A percentile compares a stretch with the other conserved stretches of the same genome.
phyloP scores from a whole-genome alignment of 2,329 filamentous ascomycete species.

The Sarocladium oryzae region DNA sequence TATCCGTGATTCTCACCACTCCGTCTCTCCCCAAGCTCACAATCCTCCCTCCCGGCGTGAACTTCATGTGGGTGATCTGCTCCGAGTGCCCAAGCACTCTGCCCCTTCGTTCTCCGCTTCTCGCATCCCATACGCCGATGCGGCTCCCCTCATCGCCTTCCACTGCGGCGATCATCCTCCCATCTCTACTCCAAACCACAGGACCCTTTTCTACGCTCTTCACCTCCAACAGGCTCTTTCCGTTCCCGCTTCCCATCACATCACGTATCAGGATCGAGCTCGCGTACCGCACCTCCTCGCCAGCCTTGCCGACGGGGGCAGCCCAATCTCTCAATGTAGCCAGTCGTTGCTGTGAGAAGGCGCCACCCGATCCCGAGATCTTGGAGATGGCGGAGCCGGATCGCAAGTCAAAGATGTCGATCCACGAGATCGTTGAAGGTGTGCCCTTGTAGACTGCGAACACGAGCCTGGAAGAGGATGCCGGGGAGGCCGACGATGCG shows the following conservation, averaged over 20 bases:
- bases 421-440: slow-evolving; percentile 24
- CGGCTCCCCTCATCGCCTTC: slow-evolving; percentile 18
- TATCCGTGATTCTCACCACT: slow-evolving; percentile 29
- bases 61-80: slow-evolving; percentile 30
- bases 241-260: slow-evolving; percentile 14
- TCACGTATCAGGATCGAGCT: slow-evolving; percentile 26
- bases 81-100: slow-evolving; percentile 29
- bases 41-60: slow-evolving; percentile 23
- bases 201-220: slow-evolving; percentile 23
- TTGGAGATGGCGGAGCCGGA: slow-evolving; percentile 20
- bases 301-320: slow-evolving; percentile 21
- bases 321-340: slow-evolving; percentile 26
- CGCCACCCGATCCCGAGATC: slow-evolving; percentile 24
- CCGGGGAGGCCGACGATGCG: slow-evolving; percentile 19
- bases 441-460: slow-evolving; percentile 23
- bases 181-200: slow-evolving; percentile 27
- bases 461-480: slow-evolving; percentile 16
- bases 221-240: slow-evolving; percentile 25
- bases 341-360: slow-evolving; percentile 16
- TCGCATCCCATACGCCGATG: slow-evolving; percentile 27
- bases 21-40: slow-evolving; percentile 32
- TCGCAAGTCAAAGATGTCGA: slow-evolving; percentile 27
- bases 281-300: slow-evolving; percentile 24
- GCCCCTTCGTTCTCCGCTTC: slow-evolving; percentile 21
- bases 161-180: slow-evolving; percentile 22